A percentile compares a stretch with the other conserved stretches of the same genome.
Evolutionary conservation across 2,329 filamentous ascomycete species (phyloP).

Genomic region (Aspergillus flavus): DNA sequence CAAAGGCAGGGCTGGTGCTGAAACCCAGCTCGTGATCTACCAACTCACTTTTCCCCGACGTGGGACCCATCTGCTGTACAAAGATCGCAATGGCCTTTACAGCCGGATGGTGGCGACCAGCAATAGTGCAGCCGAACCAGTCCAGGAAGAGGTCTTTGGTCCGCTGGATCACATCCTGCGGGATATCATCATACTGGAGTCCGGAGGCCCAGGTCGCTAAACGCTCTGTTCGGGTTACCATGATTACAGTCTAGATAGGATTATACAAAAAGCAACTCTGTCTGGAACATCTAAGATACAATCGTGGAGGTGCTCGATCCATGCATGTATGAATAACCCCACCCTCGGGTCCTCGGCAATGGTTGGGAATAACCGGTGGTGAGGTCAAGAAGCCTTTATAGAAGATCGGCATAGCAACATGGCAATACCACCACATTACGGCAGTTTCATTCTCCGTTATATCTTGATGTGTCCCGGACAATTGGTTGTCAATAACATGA

Average conservation of each 20-base stretch:
- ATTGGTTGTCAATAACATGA: too few species aligned
- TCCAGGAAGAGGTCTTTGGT: constrained; percentile 38
- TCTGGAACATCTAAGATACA: background rate
- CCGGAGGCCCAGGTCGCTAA: background rate
- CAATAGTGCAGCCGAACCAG: constrained; percentile 33
- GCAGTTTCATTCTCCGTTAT: too few species aligned
- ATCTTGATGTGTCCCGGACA: too few species aligned
- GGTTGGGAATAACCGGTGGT: background rate
- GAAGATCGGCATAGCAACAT: too few species aligned
- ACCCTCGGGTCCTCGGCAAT: background rate
- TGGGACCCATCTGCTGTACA: background rate
- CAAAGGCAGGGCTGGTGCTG: background rate
- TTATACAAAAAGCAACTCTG: background rate
- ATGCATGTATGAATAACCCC: background rate
- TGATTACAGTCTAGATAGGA: background rate
- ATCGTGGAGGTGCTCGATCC: background rate
- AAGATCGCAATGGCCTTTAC: background rate
- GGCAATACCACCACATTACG: too few species aligned
- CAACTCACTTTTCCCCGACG: background rate
- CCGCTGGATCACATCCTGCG: constrained; percentile 28
- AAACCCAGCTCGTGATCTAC: background rate
- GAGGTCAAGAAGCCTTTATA: background rate
- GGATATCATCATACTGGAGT: constrained; percentile 27
- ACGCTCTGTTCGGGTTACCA: background rate
- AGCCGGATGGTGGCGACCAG: constrained; percentile 30